phyloP scores from a whole-genome alignment of 768 basidiomycete genomes.

The Leucosporidium scottii region DNA sequence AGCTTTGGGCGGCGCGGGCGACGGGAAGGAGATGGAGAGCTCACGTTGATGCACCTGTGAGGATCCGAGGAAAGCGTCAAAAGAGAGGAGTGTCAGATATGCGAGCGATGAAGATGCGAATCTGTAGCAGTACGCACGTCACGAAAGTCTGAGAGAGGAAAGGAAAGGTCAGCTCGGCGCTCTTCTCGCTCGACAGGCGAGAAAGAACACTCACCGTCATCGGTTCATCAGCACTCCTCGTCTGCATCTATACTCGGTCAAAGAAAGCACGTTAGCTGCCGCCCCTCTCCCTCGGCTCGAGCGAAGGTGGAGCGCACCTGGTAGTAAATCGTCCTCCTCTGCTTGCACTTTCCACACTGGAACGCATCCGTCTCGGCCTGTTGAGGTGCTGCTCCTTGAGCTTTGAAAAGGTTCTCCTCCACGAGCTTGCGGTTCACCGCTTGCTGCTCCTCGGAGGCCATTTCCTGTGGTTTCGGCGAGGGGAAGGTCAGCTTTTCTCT shows the following conservation, averaged over 20 bases:
- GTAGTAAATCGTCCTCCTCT: slow-evolving; percentile 47
- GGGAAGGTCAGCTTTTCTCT: not conserved
- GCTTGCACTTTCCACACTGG: slow-evolving; percentile 92
- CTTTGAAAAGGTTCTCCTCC: slow-evolving; percentile 80
- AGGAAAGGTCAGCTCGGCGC: slow-evolving; percentile 13
- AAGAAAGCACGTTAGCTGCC: not conserved
- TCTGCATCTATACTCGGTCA: slow-evolving; percentile 66
- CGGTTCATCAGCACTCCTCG: slow-evolving; percentile 93
- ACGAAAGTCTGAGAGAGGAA: slow-evolving; percentile 63
- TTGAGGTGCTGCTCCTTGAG: slow-evolving; percentile 78
- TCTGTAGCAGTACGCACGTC: slow-evolving; percentile 52
- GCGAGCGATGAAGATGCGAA: not conserved
- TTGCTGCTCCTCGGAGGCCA: slow-evolving; percentile 89
- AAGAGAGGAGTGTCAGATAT: not conserved
- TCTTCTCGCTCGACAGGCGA: not conserved
- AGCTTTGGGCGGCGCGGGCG: too few species aligned
- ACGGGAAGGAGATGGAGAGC: too few species aligned
- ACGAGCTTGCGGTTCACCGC: slow-evolving; percentile 73
- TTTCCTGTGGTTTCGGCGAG: slow-evolving; percentile 57
- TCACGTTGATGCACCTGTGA: not conserved
- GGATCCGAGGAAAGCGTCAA: not conserved
- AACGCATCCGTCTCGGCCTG: slow-evolving; percentile 96
- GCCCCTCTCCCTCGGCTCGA: not conserved
- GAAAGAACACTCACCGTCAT: slow-evolving; percentile 67
- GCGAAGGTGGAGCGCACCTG: not conserved